Percentiles rank a stretch among this genome's conserved stretches.
Conservation (phyloP, 2,329 filamentous ascomycete species). For the Pyrenochaeta sp. region DNA sequence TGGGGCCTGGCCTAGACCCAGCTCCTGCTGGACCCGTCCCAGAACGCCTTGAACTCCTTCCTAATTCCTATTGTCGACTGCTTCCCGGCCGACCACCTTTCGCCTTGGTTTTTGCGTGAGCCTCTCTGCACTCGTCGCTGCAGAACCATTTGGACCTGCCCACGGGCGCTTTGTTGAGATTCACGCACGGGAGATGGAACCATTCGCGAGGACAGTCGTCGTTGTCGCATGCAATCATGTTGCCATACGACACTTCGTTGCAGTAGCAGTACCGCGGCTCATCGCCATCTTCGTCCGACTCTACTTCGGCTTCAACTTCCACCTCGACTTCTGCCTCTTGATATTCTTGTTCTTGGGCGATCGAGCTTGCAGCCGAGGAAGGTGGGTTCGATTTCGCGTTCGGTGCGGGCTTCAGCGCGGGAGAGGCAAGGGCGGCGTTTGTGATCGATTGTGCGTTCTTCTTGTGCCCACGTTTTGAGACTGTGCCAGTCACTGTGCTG, state of each 20-base stretch:
- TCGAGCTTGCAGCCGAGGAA: slow-evolving; percentile 43
- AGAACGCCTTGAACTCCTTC: slow-evolving; percentile 50
- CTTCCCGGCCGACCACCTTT: slow-evolving; percentile 49
- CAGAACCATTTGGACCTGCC: slow-evolving; percentile 52
- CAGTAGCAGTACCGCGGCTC: slow-evolving; percentile 73
- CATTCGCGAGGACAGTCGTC: slow-evolving; percentile 70
- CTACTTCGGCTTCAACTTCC: slow-evolving; percentile 42
- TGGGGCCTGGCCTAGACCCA: slow-evolving; percentile 41
- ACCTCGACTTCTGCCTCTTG: slow-evolving; percentile 48
- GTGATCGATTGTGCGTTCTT: slow-evolving; percentile 36
- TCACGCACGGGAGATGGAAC: slow-evolving; percentile 73
- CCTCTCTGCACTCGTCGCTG: slow-evolving; percentile 50
- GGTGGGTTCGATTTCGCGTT: slow-evolving; percentile 40
- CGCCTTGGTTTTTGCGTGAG: slow-evolving; percentile 36
- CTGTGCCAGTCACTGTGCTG: slow-evolving; percentile 41
- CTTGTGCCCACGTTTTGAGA: slow-evolving; percentile 49
- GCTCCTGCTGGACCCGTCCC: slow-evolving; percentile 35
- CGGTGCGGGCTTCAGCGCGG: slow-evolving; percentile 34
- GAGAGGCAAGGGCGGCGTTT: slow-evolving; percentile 34
- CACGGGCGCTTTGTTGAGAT: slow-evolving; percentile 66
- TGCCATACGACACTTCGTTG: slow-evolving; percentile 70
- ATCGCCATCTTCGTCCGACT: slow-evolving; percentile 50
- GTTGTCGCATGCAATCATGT: slow-evolving; percentile 75
- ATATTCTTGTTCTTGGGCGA: slow-evolving; percentile 43
- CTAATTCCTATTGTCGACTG: slow-evolving; percentile 52